Base-by-base conservation (phyloP, 164 flowering plant species). In the Piper longum region DNA sequence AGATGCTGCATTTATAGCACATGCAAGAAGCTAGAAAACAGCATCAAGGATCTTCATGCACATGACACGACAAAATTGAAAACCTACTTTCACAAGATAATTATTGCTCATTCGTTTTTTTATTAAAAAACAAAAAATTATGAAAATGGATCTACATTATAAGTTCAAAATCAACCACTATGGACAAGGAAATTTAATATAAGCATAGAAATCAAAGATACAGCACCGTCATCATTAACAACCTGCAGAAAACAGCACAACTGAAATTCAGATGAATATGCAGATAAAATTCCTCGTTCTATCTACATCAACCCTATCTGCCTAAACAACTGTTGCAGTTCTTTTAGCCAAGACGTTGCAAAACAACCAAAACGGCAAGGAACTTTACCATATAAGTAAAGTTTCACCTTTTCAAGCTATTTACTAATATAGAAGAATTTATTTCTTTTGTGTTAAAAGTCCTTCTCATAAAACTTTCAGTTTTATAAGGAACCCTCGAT, bases 191-290 rank as follows among this genome's bases (percentile, higher is more conserved):
- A 18, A 42, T 40, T 4, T 43, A 40, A 57, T 43, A 16, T 41
- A 59, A 19, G 18, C 39, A 41, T 69, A 14, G 67, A 19, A 41
- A 43, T 42, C 63, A 76, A 85, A 91, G 98, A 92, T 92, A 92
- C 98, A 78, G 96, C 77, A 62, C 97, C 98, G 77, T 92, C 98
- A 80, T 92, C 97, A 75, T 80, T 72, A 62, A 92, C 83, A 79
- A 92, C 98, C 98, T 91, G 92, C 80, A 76, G 13, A 14, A 41
- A 45, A 45, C 52, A 45, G 52, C 13, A 45, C 52, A 45, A 45
- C 4, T 45, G 52, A 7, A 9, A 45, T 2, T 45, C 12, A 45
- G 52, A 45, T 7, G 52, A 14, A 6, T 3, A 3, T 45, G 12
- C 7, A 2, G 9, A 7, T 9, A 45, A 45, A 45, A n/a, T n/a